Evolutionary conservation across 495 filamentous ascomycete genomes (phyloP).

Genomic region (Letharia columbiana): DNA sequence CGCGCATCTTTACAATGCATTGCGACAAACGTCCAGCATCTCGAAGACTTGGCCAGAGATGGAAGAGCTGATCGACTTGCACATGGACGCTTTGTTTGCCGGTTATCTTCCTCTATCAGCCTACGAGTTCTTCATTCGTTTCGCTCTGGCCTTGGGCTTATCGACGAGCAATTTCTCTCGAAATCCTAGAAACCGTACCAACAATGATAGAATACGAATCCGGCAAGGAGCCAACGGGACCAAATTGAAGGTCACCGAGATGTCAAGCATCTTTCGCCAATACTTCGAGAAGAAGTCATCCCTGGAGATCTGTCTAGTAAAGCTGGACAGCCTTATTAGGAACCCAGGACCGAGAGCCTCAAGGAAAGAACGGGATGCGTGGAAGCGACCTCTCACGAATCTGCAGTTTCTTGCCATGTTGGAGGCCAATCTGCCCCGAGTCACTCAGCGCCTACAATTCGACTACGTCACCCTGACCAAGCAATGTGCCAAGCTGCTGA

Average conservation of each 20-base stretch:
- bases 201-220: slow-evolving; percentile 5
- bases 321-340: slow-evolving; percentile 10
- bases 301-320: slow-evolving; percentile 9
- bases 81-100: slow-evolving; percentile 17
- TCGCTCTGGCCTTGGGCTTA: slow-evolving; percentile 10
- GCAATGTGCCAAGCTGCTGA: slow-evolving; percentile 12
- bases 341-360: slow-evolving; percentile 11
- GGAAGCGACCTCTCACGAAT: slow-evolving; percentile 10
- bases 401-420: slow-evolving; percentile 16
- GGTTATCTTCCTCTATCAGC: slow-evolving; percentile 13
- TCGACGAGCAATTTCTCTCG: slow-evolving; percentile 11
- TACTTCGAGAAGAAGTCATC: slow-evolving; percentile 14
- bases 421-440: slow-evolving; percentile 7
- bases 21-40: slow-evolving; percentile 9
- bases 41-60: slow-evolving; percentile 16
- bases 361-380: slow-evolving; percentile 7
- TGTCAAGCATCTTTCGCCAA: slow-evolving; percentile 13
- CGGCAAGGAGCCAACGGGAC: slow-evolving; percentile 9
- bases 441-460: slow-evolving; percentile 9
- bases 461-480: slow-evolving; percentile 18
- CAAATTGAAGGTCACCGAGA: slow-evolving; percentile 10
- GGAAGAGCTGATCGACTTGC: slow-evolving; percentile 15
- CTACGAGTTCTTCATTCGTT: slow-evolving; percentile 9
- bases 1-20: slow-evolving; percentile 22
- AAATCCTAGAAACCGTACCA: neutral